Evolutionary conservation across 2,329 filamentous ascomycete genomes (phyloP).

Genomic region (Ophiocordyceps camponoti-floridani): DNA sequence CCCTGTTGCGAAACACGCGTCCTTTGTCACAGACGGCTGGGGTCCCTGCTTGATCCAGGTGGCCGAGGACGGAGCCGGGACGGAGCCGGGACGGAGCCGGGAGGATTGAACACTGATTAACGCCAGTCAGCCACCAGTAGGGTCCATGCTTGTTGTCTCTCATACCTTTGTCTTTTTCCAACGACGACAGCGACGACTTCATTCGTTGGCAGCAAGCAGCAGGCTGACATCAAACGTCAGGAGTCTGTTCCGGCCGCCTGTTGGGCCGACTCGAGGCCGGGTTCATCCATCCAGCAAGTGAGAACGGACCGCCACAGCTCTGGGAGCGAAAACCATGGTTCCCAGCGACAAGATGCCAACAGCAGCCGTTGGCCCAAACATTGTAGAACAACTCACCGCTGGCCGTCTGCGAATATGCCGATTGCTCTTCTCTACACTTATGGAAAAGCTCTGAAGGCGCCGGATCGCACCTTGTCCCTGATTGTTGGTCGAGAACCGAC

Average conservation of each 20-base stretch:
- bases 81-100: neutral
- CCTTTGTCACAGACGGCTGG: neutral
- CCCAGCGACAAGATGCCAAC: too few species aligned
- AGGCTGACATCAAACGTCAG: neutral
- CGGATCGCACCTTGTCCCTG: too few species aligned
- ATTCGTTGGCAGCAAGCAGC: neutral
- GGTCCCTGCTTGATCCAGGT: neutral
- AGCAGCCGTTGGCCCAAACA: neutral
- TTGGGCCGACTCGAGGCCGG: too few species aligned
- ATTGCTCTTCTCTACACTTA: too few species aligned
- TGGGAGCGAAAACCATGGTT: too few species aligned
- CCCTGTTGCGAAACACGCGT: neutral
- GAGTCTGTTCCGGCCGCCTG: neutral
- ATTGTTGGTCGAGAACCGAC: neutral
- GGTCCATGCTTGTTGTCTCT: neutral
- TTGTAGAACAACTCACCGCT: neutral
- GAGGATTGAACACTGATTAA: neutral
- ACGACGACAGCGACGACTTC: neutral
- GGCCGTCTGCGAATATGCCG: neutral
- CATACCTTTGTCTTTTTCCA: neutral
- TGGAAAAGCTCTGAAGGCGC: too few species aligned
- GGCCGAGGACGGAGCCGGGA: neutral
- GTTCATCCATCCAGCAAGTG: too few species aligned
- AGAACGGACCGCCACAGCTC: too few species aligned
- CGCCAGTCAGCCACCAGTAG: neutral